These are phyloP conservation scores for Cryphonectria japonica DNA, from an alignment of 2,329 filamentous ascomycete species.

Conservation along the genomic window DNA sequence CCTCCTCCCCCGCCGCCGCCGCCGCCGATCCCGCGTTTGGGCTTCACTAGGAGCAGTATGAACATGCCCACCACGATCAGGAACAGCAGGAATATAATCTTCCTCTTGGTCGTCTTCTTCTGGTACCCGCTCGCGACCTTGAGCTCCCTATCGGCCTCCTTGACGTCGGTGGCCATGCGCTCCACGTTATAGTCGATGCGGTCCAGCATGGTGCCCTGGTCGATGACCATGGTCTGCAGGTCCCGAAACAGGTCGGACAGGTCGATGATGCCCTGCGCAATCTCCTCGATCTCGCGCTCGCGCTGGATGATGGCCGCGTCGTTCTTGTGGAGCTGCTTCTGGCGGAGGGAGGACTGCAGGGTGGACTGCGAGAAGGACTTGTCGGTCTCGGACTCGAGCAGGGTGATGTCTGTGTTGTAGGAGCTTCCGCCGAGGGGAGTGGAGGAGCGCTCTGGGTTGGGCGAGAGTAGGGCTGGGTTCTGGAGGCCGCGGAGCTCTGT, in stretches of 20 bases:
- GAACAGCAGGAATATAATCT: constrained; percentile 86
- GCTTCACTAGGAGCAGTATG: constrained; percentile 81
- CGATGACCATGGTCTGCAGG: constrained; percentile 92
- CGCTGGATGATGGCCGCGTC: constrained; percentile 87
- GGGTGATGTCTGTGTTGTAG: constrained; percentile 77
- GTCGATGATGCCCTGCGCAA: constrained; percentile 97
- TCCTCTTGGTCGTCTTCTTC: constrained; percentile 83
- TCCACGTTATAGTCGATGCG: constrained; percentile 99
- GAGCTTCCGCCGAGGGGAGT: constrained; percentile 52
- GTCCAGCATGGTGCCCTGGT: constrained; percentile 88
- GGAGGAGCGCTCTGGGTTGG: constrained; percentile 52
- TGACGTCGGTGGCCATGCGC: constrained; percentile 90
- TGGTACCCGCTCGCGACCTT: constrained; percentile 89
- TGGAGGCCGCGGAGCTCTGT: constrained; percentile 74
- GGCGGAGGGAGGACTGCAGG: constrained; percentile 75
- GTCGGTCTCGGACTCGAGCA: constrained; percentile 93
- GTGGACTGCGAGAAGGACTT: constrained; percentile 89
- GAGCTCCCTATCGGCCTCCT: constrained; percentile 89
- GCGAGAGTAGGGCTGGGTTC: constrained; percentile 56
- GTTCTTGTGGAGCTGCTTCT: constrained; percentile 71
- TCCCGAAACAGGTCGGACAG: constrained; percentile 96
- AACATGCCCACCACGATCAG: constrained; percentile 85
- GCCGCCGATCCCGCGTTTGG: constrained; percentile 47
- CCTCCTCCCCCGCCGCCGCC: constrained; percentile 31
- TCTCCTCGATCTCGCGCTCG: constrained; percentile 96